Evolutionary conservation across 73 alveolate species (phyloP).

Genomic region (Tetrahymena elliotti): DNA sequence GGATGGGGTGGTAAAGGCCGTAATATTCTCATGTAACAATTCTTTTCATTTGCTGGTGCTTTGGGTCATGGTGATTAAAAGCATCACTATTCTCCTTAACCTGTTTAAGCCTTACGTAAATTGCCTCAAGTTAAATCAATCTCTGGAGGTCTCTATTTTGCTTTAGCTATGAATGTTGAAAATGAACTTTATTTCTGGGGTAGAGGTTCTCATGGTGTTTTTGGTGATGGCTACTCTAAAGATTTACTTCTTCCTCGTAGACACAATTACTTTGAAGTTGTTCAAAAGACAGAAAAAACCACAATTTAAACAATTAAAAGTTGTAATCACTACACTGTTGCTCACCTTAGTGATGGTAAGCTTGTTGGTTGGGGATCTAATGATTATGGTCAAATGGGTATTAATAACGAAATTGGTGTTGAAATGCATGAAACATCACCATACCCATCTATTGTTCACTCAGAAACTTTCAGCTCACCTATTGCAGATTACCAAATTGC

Average conservation of each 20-base stretch:
- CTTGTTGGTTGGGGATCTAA: constrained; percentile 91
- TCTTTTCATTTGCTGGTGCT: constrained; percentile 32
- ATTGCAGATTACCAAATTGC: constrained; percentile 25
- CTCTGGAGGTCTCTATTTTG: constrained; percentile 20
- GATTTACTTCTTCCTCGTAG: constrained; percentile 2
- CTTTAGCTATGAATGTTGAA: constrained; percentile 19
- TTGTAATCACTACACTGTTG: constrained; percentile 50
- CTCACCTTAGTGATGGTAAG: constrained; percentile 50
- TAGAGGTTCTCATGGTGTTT: constrained; percentile 41
- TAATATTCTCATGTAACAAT: constrained; percentile 14
- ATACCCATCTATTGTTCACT: constrained; percentile 12
- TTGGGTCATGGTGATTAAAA: constrained; percentile 65
- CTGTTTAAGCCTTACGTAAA: constrained; percentile 38
- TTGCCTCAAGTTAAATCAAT: constrained; percentile 22
- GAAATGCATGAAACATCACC: constrained; percentile 36
- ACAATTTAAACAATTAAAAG: constrained; percentile 11
- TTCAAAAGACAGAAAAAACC: constrained; percentile 3
- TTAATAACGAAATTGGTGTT: constrained; percentile 39
- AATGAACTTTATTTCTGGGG: constrained; percentile 36
- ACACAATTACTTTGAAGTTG: constrained; percentile 22
- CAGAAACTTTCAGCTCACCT: constrained; percentile 4
- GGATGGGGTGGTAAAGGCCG: constrained; percentile 72
- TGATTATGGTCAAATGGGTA: constrained; percentile 80
- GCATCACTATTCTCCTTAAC: constrained; percentile 38
- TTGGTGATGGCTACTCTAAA: constrained; percentile 44